Base-by-base conservation (phyloP, 495 filamentous ascomycete species). In the Talaromyces wortmannii region DNA sequence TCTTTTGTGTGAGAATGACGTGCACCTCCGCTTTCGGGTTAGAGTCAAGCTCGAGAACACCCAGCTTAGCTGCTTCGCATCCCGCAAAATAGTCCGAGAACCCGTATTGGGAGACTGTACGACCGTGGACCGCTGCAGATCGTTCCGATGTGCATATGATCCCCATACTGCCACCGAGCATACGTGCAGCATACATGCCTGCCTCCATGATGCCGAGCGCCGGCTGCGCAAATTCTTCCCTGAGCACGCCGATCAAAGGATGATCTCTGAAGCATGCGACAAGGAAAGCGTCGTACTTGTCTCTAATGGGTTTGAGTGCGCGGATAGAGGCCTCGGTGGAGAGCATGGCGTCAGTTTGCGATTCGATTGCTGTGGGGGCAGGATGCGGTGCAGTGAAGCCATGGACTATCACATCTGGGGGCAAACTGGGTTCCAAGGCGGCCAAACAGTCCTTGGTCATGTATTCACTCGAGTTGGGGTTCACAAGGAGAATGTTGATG, bases 141-240 rank as follows among this genome's bases (percentile, higher is more conserved):
- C 76, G 64, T 18, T 56, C 57, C 3, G 64, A 63, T 10, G 73
- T 76, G 11, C 68, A 68, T 3, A 75, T 61, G 16, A 79, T 63
- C 12, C 75, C 75, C 45, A 78, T 70, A 5, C 68, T 56, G 8
- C 62, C 62, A 16, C 72, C 72, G 2, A 72, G 57, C 55, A 67
- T 73, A 6, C 72, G 51, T 31, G 67, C 62, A 6, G 70, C 59
- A 55, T 68, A 71, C 2, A 75, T 63, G 31, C 64, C 57, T 10
- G 74, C 74, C 53, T 79, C 76, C 74, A 79, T 77, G 57, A 79
- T 78, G 4, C 77, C 75, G 11, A 78, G 73, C 0, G 77, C 73
- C 0, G 74, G 77, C 4, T 61, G 52, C 8, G 58, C 50, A 47
- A 74, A 44, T 55, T 79, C 77, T 61, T 78, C 75, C n/a, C 73